Conservation (phyloP, 371 early-diverging fungal species). For the Rhizopus delemar region DNA sequence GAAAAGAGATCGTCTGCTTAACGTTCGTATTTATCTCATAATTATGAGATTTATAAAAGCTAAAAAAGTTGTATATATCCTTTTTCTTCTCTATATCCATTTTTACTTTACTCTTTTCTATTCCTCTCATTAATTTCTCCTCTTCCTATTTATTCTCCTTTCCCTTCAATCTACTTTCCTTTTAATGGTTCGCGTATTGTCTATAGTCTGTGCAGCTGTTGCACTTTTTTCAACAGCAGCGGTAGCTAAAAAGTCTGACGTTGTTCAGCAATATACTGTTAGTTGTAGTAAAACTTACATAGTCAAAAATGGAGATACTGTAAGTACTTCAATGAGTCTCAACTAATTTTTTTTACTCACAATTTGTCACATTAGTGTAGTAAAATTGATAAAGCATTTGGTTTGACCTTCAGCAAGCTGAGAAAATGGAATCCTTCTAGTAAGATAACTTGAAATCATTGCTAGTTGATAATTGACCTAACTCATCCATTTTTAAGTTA, state of each 20-base stretch:
- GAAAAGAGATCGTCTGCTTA: neutral
- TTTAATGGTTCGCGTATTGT: constrained; percentile 7
- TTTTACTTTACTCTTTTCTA: neutral
- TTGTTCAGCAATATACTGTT: constrained; percentile 17
- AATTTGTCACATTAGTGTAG: constrained; percentile 21
- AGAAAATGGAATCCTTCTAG: constrained; percentile 35
- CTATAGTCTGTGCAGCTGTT: constrained; percentile 9
- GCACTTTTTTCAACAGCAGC: constrained; percentile 19
- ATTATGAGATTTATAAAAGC: neutral
- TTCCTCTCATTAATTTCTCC: neutral
- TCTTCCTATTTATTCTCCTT: constrained; percentile 7
- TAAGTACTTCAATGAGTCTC: constrained; percentile 6
- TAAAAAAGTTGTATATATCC: neutral
- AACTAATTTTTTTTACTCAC: too few relatives aligned
- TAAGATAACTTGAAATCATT: constrained; percentile 3
- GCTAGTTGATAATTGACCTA: neutral
- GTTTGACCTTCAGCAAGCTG: constrained; percentile 17
- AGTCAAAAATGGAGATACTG: constrained; percentile 30
- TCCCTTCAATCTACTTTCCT: constrained; percentile 5
- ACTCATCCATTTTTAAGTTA: constrained; percentile 14
- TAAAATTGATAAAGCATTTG: constrained; percentile 22
- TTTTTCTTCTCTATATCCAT: neutral
- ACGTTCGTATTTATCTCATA: neutral
- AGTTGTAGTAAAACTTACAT: constrained; percentile 24
- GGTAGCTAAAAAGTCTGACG: constrained; percentile 5